Evolutionary conservation across 768 basidiomycete genomes (phyloP), one percentile per base, ranked within the genome.

Genomic region (Suillus plorans): DNA sequence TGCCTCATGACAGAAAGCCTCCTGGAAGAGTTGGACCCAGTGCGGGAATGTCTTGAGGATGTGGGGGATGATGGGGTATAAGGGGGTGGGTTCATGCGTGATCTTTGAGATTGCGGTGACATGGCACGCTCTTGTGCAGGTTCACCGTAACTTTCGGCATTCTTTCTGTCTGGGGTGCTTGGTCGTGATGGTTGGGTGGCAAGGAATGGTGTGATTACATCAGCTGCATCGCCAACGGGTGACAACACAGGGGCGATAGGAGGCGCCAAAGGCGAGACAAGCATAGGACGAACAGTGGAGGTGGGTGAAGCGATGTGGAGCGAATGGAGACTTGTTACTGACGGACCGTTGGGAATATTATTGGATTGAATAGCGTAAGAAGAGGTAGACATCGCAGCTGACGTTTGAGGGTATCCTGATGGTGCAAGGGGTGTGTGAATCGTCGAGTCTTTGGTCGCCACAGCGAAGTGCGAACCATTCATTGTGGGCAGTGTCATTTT

Each of bases 51-150:
- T 7, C 47, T 34, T 13, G 53, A 66, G 6, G 14, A 37, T 5
- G 61, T 31, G 1, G 68, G 63, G 8, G 47, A 50, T 22, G 63
- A 60, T 13, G 64, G 62, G 34, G 69, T 64, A 45, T 75, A 75
- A 6, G 74, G 64, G 4, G 75, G 74, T 18, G 75, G 74, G 49
- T 75, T 75, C 63, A 75, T 52, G 1, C 74, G 68, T 12, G 39
- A 31, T 10, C 71, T 68, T 41, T 39, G 67, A 37, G 53, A 63
- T 5, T 67, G 45, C 0, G 67, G 44, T 36, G 66, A 36, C 25
- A 31, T n/a, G 3, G 36, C 59, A 13, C 28, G 61, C 16, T 63
- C 63, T 31, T 28, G 60, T 2, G 28, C 41, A 13, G 53, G 60
- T 55, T 67, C 67, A 6, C 63, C 39, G 12, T 10, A 22, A 5